Conservation (phyloP, 2,329 filamentous ascomycete species). For the Ampelomyces quisqualis region DNA sequence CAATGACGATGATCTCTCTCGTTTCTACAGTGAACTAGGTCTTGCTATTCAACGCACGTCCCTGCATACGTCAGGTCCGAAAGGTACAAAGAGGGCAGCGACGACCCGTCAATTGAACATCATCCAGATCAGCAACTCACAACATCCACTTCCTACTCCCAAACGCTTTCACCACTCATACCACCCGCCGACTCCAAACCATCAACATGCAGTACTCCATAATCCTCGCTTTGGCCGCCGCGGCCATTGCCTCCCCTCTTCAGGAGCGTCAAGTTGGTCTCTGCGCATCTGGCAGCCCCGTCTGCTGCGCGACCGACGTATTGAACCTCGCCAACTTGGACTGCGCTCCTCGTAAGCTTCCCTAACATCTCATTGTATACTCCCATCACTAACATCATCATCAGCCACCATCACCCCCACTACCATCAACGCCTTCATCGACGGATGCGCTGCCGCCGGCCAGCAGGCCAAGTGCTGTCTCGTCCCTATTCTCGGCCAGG, state of each 20-base stretch:
- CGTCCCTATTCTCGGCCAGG: constrained; percentile 52
- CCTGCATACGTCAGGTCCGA: too few relatives aligned
- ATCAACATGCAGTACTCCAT: constrained; percentile 41
- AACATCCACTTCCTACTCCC: constrained; percentile 15
- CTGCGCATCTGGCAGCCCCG: constrained; percentile 44
- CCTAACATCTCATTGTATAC: not conserved
- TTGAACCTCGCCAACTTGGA: constrained; percentile 59
- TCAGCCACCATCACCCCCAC: constrained; percentile 43
- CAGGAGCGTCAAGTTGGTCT: constrained; percentile 36
- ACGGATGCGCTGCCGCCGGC: constrained; percentile 51
- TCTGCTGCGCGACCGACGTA: constrained; percentile 65
- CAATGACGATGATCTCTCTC: constrained; percentile 30
- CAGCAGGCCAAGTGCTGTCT: constrained; percentile 61
- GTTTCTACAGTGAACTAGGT: constrained; percentile 4
- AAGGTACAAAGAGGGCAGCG: constrained; percentile 36
- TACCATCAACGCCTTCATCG: constrained; percentile 48
- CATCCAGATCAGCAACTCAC: constrained; percentile 27
- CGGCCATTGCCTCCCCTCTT: constrained; percentile 35
- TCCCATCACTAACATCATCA: constrained; percentile 14
- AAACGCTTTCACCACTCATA: constrained; percentile 13
- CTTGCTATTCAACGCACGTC: too few relatives aligned
- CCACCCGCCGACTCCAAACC: constrained; percentile 12
- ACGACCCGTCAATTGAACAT: constrained; percentile 20
- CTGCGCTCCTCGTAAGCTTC: constrained; percentile 55
- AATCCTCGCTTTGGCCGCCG: constrained; percentile 36